Conservation (phyloP, 345 rosid genomes). For the Eucalyptus sp. region DNA sequence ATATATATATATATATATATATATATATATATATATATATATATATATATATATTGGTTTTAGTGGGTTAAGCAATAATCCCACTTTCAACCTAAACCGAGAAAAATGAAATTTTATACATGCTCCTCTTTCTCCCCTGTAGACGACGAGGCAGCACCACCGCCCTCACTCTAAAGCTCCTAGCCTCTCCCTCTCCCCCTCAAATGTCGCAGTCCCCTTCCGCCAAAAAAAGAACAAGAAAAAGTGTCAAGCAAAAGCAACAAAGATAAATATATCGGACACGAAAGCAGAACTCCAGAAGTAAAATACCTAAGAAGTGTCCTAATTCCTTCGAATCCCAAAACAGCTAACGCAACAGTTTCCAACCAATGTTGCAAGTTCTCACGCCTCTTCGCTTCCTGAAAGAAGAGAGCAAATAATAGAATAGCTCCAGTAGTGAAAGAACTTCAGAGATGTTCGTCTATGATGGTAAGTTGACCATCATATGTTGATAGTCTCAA, state of each 20-base stretch:
- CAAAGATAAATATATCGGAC: neutral
- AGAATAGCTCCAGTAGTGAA: neutral
- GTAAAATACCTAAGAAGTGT: constrained; percentile 66
- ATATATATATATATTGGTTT: neutral
- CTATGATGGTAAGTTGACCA: neutral
- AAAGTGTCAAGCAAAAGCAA: neutral
- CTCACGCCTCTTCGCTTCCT: constrained; percentile 88
- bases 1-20: too few relatives aligned
- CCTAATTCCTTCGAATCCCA: constrained; percentile 96
- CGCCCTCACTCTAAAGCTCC: neutral
- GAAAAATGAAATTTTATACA: neutral
- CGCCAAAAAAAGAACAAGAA: neutral
- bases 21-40: too few relatives aligned
- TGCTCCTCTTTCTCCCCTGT: neutral
- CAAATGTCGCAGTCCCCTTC: neutral
- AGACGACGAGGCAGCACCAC: neutral
- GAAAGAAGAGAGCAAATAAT: neutral
- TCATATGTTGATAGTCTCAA: neutral
- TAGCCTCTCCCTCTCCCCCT: neutral
- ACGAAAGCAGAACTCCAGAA: neutral
- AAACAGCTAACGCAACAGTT: constrained; percentile 41
- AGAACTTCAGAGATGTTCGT: neutral
- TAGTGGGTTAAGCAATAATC: neutral
- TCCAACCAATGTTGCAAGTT: constrained; percentile 15
- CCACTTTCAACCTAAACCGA: neutral